Evolutionary conservation across 495 filamentous ascomycete genomes (phyloP), one percentile per base, ranked within the genome.

Genomic region (Usnea hakonensis): DNA sequence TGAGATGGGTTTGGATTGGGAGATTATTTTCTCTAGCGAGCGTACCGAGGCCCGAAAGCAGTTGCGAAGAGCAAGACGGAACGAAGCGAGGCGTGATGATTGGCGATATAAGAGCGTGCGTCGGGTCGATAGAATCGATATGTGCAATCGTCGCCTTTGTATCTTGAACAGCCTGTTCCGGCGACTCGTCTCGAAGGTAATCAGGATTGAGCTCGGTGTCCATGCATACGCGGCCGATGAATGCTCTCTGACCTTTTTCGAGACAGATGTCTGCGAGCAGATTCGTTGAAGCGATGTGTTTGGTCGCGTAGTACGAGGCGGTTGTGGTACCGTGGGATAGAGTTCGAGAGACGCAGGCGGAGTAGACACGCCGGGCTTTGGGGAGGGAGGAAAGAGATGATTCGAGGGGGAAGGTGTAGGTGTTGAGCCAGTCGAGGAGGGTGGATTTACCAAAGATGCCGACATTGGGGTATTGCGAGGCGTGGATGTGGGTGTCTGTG

Each of bases 331-430:
- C 93, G 74, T 96, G 82, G 54, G 89, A 80, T 44, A 98, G 83
- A 0, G 91, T 95, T 48, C 87, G 86, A 55, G 80, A 74, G 66
- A 97, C 82, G 70, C 87, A 85, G 65, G 84, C 83, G 21, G 79
- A 78, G 75, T 97, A 97, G 64, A 92, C 81, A 65, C 64, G 76
- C 52, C 70, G 67, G 62, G 80, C 81, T 71, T 77, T 79, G 50
- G 76, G 67, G 64, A 78, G 77, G 67, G 70, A 69, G 46, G 73
- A 75, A 60, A 96, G 82, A 21, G 86, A 89, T 16, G 83, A 78
- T 74, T 97, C 93, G 60, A 95, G 81, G 0, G 93, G 93, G 74
- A 95, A 98, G n/a, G 93, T 98, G 76, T 98, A 98, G 5, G 79
- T 90, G 64, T 91, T 78, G 7, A 98, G 82, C 93, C 93, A 98